A percentile compares a stretch with the other conserved stretches of the same genome.
Evolutionary conservation across 768 basidiomycete species (phyloP).

Genomic region (Multifurca ochricompacta): DNA sequence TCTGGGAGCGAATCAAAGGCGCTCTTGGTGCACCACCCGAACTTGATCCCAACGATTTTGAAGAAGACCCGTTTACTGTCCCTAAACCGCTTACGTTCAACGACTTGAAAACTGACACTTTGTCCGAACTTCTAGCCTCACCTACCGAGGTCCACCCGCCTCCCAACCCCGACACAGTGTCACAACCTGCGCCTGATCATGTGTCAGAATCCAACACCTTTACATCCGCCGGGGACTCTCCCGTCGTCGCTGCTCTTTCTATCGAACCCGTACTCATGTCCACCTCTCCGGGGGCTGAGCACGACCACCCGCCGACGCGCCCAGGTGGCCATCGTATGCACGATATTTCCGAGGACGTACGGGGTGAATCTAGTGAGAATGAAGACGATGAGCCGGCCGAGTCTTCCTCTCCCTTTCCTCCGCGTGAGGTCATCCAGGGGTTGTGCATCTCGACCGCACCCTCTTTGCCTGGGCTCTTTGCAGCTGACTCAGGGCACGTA

Average conservation of each 20-base stretch:
- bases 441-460: constrained; percentile 46
- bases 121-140: background rate
- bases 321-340: constrained; percentile 33
- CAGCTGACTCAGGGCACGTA: constrained; percentile 8
- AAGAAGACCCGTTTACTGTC: constrained; percentile 16
- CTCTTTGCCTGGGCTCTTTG: constrained; percentile 23
- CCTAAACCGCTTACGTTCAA: constrained; percentile 7
- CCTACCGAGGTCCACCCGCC: background rate
- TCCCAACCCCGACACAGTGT: background rate
- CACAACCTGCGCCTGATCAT: constrained; percentile 3
- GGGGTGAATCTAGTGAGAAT: constrained; percentile 9
- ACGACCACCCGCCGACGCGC: constrained; percentile 27
- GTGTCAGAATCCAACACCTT: constrained; percentile 1
- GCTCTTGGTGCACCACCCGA: constrained; percentile 85
- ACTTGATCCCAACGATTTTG: constrained; percentile 53
- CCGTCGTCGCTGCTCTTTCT: constrained; percentile 19
- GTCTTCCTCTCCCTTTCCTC: background rate
- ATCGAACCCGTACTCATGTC: constrained; percentile 51
- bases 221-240: background rate
- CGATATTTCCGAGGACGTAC: constrained; percentile 23
- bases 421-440: constrained; percentile 38
- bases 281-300: constrained; percentile 20
- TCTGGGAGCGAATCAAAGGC: constrained; percentile 88
- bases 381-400: background rate
- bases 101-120: background rate